Evolutionary conservation across 139 green algal species (phyloP), one percentile per base, ranked within the genome.

Genomic region (Pleodorina starrii): DNA sequence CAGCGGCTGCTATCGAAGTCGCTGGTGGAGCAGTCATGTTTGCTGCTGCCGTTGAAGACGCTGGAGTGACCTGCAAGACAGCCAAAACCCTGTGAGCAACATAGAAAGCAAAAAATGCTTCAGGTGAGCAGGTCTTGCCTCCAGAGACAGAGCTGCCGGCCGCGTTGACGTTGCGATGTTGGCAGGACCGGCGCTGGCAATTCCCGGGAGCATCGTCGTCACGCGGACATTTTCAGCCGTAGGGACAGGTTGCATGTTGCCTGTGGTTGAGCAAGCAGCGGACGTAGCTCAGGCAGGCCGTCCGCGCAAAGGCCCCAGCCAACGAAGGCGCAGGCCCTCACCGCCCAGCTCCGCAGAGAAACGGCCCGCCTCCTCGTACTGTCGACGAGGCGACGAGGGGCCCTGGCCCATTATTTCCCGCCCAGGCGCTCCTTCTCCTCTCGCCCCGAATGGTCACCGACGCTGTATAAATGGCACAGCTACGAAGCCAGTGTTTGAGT

Each of bases 311-410:
- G 63, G 6, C 29, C 32, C n/a, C 63, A 38, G 27, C 63, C 19
- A 73, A 6, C 21, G 54, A 66, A 60, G 40, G 23, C 27, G 16
- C 2, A 63, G 54, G 36, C 32, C 29, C 77, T 72, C 77, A 85
- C 79, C 79, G 23, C 79, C 57, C 9, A 86, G 57, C 40, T 86
- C 79, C 12, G 57, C 40, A 75, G 25, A 59, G 21, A 86, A 75
- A 21, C 79, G 79, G 16, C 79, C 79, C 79, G 79, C n/a, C 81
- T 87, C 81, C 81, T 87, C 81, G 60, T 87, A 77, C 60, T 78
- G 81, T 25, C 81, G 60, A 77, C 81, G 81, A 77, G 81, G 60
- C 42, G 81, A 77, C 60, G 81, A 87, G 60, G 81, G 81, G 9
- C 81, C 81, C 40, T 87, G 81, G 29, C 81, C 81, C 84, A 80